Conservation (phyloP, 2,329 filamentous ascomycete genomes). For the Talaromyces islandicus region DNA sequence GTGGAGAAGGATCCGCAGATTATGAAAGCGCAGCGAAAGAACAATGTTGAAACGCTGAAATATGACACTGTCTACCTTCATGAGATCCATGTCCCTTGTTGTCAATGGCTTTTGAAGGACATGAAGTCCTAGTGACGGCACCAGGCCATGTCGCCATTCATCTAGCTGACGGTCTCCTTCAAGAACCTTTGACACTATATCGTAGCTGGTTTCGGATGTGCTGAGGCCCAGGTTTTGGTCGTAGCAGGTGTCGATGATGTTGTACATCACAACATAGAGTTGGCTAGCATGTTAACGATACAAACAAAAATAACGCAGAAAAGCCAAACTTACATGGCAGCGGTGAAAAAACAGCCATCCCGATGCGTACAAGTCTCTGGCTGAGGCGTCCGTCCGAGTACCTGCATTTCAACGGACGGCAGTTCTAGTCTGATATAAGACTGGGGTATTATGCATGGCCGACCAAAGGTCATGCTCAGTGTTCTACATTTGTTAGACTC, state of each 20-base stretch:
- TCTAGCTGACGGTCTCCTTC: conserved; percentile 34
- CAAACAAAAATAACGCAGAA: neutral
- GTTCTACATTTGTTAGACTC: conserved; percentile 22
- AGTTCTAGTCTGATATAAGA: conserved; percentile 37
- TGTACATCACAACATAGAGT: conserved; percentile 25
- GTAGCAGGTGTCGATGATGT: conserved; percentile 38
- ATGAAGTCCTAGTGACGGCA: conserved; percentile 20
- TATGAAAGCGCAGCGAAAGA: conserved; percentile 37
- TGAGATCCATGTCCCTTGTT: conserved; percentile 7
- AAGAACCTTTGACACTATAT: conserved; percentile 31
- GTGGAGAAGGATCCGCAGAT: conserved; percentile 38
- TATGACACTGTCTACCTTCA: conserved; percentile 9
- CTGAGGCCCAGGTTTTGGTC: conserved; percentile 40
- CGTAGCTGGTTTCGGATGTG: conserved; percentile 15
- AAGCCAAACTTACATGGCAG: conserved; percentile 18
- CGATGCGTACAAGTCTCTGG: conserved; percentile 4
- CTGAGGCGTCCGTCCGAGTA: conserved; percentile 1
- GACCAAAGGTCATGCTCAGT: conserved; percentile 48
- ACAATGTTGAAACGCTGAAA: conserved; percentile 37
- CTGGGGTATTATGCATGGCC: conserved; percentile 43
- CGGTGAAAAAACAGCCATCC: conserved; percentile 17
- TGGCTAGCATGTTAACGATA: conserved; percentile 13
- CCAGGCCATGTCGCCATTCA: conserved; percentile 32
- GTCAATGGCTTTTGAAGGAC: conserved; percentile 17
- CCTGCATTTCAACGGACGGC: conserved; percentile 16